A percentile compares a stretch with the other conserved stretches of the same genome.
Conservation (phyloP, 2,329 filamentous ascomycete species). For the Zymoseptoria brevis region DNA sequence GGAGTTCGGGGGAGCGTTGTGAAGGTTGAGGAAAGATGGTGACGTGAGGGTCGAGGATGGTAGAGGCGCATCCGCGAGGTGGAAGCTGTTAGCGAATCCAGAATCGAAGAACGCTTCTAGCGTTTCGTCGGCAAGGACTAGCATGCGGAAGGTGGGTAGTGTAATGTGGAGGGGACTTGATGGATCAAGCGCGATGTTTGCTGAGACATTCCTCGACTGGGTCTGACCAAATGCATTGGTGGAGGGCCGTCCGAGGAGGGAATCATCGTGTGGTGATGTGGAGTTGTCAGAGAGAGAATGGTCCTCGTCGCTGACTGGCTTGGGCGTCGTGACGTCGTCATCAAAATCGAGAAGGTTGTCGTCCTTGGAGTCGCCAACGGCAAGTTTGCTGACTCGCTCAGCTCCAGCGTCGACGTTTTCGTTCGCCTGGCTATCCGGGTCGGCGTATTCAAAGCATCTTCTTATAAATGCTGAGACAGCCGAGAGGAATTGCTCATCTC, state of each 20-base stretch:
- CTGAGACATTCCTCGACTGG: constrained; percentile 59
- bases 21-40: constrained; percentile 67
- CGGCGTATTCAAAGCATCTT: constrained; percentile 95
- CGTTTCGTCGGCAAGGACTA: constrained; percentile 89
- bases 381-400: constrained; percentile 53
- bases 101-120: constrained; percentile 97
- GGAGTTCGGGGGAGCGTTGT: constrained; percentile 17
- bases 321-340: constrained; percentile 29
- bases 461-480: constrained; percentile 94
- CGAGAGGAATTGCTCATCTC: constrained; percentile 81
- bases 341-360: constrained; percentile 55
- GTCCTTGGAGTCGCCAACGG: constrained; percentile 62
- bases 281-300: constrained; percentile 3
- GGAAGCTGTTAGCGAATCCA: constrained; percentile 88
- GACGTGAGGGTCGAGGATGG: constrained; percentile 43
- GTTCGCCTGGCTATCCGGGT: constrained; percentile 58
- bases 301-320: constrained; percentile 6
- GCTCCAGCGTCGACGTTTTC: constrained; percentile 29
- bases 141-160: constrained; percentile 96
- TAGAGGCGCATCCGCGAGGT: constrained; percentile 60
- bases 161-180: constrained; percentile 92
- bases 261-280: constrained; percentile 15
- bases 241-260: constrained; percentile 23
- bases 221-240: constrained; percentile 29
- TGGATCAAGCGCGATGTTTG: constrained; percentile 86